Percentiles rank a stretch among this genome's conserved stretches.
Evolutionary conservation across 371 early-diverging fungal genomes (phyloP).

Genomic region (Mortierella sp.): DNA sequence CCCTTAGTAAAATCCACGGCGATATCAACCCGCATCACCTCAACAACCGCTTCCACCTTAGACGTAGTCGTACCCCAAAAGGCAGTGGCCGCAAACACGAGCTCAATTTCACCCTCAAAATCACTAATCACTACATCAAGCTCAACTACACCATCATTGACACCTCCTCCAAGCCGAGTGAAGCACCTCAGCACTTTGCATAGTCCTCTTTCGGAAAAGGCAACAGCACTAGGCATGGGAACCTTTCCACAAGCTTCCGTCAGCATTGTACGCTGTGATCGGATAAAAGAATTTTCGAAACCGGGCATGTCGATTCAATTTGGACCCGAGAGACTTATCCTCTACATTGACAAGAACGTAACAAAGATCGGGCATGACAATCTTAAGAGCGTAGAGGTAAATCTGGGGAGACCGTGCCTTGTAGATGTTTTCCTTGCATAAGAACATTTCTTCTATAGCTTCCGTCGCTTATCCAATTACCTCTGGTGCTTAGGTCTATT

Average conservation of each 20-base stretch:
- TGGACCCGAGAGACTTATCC: constrained; percentile 33
- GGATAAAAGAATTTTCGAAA: constrained; percentile 11
- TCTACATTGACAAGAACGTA: constrained; percentile 23
- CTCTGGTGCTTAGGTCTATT: constrained; percentile 17
- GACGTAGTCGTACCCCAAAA: too few relatives aligned
- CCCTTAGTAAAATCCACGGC: not conserved
- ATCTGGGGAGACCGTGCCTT: not conserved
- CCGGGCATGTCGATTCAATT: constrained; percentile 37
- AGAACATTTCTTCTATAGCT: not conserved
- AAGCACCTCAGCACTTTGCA: not conserved
- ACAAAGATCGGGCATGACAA: constrained; percentile 21
- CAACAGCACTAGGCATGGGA: constrained; percentile 23
- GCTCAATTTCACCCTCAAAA: too few relatives aligned
- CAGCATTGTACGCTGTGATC: constrained; percentile 11
- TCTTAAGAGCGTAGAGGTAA: constrained; percentile 32
- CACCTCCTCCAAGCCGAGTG: not conserved
- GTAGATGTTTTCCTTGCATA: too few relatives aligned
- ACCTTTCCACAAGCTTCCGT: constrained; percentile 32
- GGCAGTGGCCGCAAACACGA: too few relatives aligned
- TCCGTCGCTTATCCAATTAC: not conserved
- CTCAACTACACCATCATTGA: not conserved
- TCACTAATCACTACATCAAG: too few relatives aligned
- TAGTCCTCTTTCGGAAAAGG: constrained; percentile 10
- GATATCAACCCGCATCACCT: not conserved
- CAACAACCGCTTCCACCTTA: too few relatives aligned